These are phyloP conservation scores for Austroboletus festivus DNA, from an alignment of 768 basidiomycete genomes.

Conservation along the genomic window DNA sequence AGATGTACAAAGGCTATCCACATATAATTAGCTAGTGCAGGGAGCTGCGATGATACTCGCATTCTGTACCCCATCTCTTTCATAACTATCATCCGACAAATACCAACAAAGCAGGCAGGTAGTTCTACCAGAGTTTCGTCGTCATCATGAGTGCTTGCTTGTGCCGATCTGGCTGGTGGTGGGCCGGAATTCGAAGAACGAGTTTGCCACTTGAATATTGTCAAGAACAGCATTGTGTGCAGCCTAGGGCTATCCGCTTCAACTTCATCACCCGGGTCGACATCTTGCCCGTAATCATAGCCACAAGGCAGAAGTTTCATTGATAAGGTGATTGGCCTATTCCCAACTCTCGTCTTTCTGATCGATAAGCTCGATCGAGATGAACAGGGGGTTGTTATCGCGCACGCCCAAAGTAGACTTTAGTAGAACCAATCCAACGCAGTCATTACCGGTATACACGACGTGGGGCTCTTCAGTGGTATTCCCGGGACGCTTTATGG, in stretches of 20 bases:
- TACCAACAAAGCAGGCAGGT: constrained; percentile 22
- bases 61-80: constrained; percentile 29
- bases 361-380: too few species aligned
- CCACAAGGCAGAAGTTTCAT: constrained; percentile 24
- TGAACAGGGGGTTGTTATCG: too few species aligned
- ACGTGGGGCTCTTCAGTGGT: constrained; percentile 19
- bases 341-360: constrained; percentile 22
- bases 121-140: constrained; percentile 5
- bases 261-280: constrained; percentile 30
- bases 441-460: constrained; percentile 23
- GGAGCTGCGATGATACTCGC: constrained; percentile 11
- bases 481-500: constrained; percentile 9
- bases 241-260: background rate
- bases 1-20: constrained; percentile 28
- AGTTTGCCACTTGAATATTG: background rate
- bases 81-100: constrained; percentile 25
- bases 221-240: background rate
- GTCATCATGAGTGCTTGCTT: background rate
- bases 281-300: constrained; percentile 28
- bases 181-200: constrained; percentile 2
- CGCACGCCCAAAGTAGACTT: constrained; percentile 11
- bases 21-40: background rate
- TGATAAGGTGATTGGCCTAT: constrained; percentile 20
- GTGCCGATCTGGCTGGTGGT: background rate
- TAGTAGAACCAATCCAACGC: constrained; percentile 17